Percentiles rank a stretch among this genome's conserved stretches.
Conservation (phyloP, 202 grass and related monocot species). For the Musa balbisiana region DNA sequence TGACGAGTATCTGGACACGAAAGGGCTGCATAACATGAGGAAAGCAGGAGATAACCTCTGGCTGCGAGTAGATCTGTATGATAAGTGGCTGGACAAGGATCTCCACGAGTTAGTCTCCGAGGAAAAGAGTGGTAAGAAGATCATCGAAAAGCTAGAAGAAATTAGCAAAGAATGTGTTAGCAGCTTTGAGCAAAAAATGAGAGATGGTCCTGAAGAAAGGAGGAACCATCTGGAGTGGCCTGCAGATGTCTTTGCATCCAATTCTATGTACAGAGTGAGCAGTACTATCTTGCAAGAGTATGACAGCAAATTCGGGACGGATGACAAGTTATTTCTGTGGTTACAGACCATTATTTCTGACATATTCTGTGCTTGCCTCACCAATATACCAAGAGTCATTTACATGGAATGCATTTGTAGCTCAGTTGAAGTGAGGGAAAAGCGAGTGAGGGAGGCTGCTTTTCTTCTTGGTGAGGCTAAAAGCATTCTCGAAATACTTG, state of each 20-base stretch:
- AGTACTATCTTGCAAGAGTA: background rate
- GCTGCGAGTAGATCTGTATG: background rate
- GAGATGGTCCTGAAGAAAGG: background rate
- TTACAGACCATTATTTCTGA: background rate
- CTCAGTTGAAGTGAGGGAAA: background rate
- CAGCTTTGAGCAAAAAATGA: background rate
- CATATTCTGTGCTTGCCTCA: background rate
- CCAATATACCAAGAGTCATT: background rate
- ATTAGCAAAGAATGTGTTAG: background rate
- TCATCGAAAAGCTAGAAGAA: background rate
- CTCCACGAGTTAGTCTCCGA: background rate
- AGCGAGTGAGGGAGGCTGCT: background rate
- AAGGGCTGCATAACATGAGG: background rate
- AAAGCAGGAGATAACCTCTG: background rate
- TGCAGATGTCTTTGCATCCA: background rate
- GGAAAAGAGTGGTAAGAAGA: background rate
- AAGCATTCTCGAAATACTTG: background rate
- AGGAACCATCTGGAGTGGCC: background rate
- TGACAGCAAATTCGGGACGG: background rate
- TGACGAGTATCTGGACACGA: background rate
- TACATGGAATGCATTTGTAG: background rate
- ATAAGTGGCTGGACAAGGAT: background rate
- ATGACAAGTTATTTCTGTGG: background rate
- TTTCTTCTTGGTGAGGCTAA: background rate
- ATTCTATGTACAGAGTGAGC: background rate